Percentiles rank a stretch among this genome's conserved stretches.
Conservation (phyloP, 495 filamentous ascomycete species). For the Gamarada debralockiae region DNA sequence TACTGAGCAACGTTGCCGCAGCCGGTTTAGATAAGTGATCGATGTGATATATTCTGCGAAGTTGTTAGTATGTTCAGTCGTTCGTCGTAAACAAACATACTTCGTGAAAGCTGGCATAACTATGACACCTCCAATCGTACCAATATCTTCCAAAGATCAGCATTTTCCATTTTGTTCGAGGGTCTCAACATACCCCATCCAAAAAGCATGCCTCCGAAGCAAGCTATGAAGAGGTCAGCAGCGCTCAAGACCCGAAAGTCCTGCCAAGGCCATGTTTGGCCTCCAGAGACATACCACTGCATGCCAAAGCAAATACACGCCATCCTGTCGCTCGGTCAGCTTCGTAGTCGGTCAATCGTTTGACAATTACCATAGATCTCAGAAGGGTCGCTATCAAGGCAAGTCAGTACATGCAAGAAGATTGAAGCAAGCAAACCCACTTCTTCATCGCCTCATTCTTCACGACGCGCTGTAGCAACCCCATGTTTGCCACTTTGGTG, state of each 20-base stretch:
- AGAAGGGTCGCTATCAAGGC: constrained; percentile 37
- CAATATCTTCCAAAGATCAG: constrained; percentile 35
- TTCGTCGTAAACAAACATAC: constrained; percentile 19
- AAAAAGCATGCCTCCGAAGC: constrained; percentile 75
- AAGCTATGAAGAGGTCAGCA: constrained; percentile 7
- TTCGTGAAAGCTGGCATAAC: constrained; percentile 42
- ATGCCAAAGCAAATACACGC: constrained; percentile 66
- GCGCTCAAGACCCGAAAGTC: not conserved
- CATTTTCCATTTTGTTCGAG: not conserved
- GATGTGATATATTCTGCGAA: not conserved
- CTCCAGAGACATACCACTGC: constrained; percentile 47
- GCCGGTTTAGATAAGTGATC: constrained; percentile 14
- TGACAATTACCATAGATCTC: constrained; percentile 61
- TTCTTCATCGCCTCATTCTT: constrained; percentile 76
- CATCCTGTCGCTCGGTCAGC: constrained; percentile 31
- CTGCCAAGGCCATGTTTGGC: constrained; percentile 3
- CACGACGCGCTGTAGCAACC: constrained; percentile 60
- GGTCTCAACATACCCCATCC: constrained; percentile 46
- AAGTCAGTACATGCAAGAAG: not conserved
- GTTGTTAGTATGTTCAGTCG: no score
- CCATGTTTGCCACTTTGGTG: constrained; percentile 21
- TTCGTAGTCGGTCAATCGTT: not conserved
- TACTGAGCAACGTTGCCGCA: constrained; percentile 40
- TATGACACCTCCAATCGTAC: constrained; percentile 64
- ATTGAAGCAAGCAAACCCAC: constrained; percentile 5